A percentile compares a stretch with the other conserved stretches of the same genome.
Evolutionary conservation across 2,329 filamentous ascomycete genomes (phyloP).

Genomic region (Pestalotiopsis sp.): DNA sequence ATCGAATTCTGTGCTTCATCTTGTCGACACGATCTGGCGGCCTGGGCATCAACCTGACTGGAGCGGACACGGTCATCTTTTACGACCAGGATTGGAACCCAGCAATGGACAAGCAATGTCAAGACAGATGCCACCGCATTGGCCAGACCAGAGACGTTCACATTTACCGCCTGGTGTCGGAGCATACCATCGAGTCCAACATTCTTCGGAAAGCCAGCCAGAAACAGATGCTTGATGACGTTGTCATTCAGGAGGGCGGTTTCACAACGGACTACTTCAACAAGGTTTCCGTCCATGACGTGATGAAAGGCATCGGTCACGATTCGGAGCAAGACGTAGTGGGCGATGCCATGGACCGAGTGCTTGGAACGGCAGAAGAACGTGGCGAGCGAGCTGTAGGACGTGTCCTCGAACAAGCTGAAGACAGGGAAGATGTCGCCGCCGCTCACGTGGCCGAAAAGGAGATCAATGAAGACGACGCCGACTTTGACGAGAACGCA

Average conservation of each 20-base stretch:
- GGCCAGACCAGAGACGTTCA: conserved; percentile 97
- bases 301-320: conserved; percentile 61
- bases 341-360: conserved; percentile 78
- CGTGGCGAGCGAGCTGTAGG: conserved; percentile 65
- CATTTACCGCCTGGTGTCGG: conserved; percentile 91
- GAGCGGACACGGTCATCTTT: conserved; percentile 97
- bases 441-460: conserved; percentile 87
- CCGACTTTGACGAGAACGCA: conserved; percentile 76
- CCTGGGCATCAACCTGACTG: conserved; percentile 93
- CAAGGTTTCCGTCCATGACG: conserved; percentile 70
- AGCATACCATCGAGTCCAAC: conserved; percentile 97
- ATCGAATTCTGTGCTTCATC: conserved; percentile 92
- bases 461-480: conserved; percentile 84
- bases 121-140: conserved; percentile 95
- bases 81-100: conserved; percentile 99
- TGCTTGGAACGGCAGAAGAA: conserved; percentile 69
- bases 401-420: conserved; percentile 78
- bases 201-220: conserved; percentile 96
- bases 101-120: conserved; percentile 99
- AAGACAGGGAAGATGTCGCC: conserved; percentile 88
- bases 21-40: conserved; percentile 92
- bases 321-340: conserved; percentile 49
- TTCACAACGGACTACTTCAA: conserved; percentile 98
- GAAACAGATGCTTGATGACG: conserved; percentile 96
- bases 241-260: conserved; percentile 96